Conservation (phyloP, 257 asterid species). For the Forsythia suspensa region DNA sequence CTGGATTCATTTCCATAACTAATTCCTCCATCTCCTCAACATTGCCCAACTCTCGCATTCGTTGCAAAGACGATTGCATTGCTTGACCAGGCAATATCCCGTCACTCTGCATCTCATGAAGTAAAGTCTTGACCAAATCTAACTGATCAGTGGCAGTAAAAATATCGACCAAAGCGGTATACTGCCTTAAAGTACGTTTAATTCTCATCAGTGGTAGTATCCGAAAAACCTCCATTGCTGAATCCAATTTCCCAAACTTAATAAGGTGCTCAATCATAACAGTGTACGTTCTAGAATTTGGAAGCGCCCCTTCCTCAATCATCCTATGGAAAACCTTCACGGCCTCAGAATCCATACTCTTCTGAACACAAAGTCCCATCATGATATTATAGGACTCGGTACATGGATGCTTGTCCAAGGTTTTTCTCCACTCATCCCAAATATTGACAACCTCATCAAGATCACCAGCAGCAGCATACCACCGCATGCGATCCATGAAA, state of each 20-base stretch:
- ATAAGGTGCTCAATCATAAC: slow-evolving; percentile 79
- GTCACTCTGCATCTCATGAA: slow-evolving; percentile 77
- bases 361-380: slow-evolving; percentile 66
- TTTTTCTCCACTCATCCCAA: slow-evolving; percentile 81
- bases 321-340: slow-evolving; percentile 54
- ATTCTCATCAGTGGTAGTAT: slow-evolving; percentile 73
- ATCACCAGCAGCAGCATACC: slow-evolving; percentile 77
- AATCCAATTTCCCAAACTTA: slow-evolving; percentile 45
- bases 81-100: slow-evolving; percentile 88
- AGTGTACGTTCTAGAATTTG: slow-evolving; percentile 79
- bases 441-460: slow-evolving; percentile 52
- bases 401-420: slow-evolving; percentile 61
- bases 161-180: slow-evolving; percentile 63
- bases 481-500: slow-evolving; percentile 80
- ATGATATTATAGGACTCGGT: slow-evolving; percentile 80
- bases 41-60: slow-evolving; percentile 69
- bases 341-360: slow-evolving; percentile 65
- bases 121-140: slow-evolving; percentile 58
- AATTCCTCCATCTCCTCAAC: slow-evolving; percentile 53
- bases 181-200: slow-evolving; percentile 72
- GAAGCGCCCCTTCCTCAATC: slow-evolving; percentile 87
- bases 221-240: slow-evolving; percentile 65
- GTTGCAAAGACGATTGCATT: slow-evolving; percentile 60
- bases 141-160: slow-evolving; percentile 42
- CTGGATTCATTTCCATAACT: slow-evolving; percentile 66